phyloP scores from a whole-genome alignment of 2,329 filamentous ascomycete species.

The Trichoderma citrinoviride region DNA sequence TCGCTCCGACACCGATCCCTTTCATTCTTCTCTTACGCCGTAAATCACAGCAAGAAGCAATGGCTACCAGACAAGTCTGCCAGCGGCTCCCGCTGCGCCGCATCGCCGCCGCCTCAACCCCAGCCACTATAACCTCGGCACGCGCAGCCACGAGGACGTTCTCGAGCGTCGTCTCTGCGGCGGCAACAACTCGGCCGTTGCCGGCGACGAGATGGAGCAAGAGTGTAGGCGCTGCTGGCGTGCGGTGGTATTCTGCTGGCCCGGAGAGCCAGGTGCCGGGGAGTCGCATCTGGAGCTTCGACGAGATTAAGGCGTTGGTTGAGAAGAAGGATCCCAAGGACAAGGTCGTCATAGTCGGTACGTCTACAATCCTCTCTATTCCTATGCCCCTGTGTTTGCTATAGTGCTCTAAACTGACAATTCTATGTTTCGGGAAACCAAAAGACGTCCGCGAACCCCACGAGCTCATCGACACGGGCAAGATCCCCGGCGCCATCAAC shows the following conservation, averaged over 20 bases:
- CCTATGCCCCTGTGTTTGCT: neutral
- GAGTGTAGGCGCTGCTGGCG: neutral
- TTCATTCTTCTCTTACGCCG: neutral
- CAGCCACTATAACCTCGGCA: neutral
- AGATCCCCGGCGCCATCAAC: conserved; percentile 78
- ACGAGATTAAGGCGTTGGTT: conserved; percentile 25
- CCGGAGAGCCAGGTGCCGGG: conserved; percentile 12
- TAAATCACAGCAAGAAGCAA: neutral
- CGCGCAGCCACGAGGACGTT: neutral
- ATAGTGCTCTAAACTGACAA: neutral
- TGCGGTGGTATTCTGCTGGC: conserved; percentile 31
- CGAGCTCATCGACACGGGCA: conserved; percentile 63
- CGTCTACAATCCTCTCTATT: conserved; percentile 21
- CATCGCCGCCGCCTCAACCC: neutral
- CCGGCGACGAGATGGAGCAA: neutral
- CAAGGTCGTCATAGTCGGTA: conserved; percentile 49
- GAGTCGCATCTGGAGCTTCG: conserved; percentile 47
- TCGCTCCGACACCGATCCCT: too few relatives aligned
- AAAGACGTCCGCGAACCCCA: conserved; percentile 69
- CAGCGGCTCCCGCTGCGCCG: neutral
- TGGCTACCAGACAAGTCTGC: neutral
- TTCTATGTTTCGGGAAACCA: neutral
- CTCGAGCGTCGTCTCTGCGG: neutral
- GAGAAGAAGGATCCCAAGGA: conserved; percentile 13
- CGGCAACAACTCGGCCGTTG: neutral